Evolutionary conservation across 116 monocot species (phyloP).

Genomic region (Thalassia testudinum): DNA sequence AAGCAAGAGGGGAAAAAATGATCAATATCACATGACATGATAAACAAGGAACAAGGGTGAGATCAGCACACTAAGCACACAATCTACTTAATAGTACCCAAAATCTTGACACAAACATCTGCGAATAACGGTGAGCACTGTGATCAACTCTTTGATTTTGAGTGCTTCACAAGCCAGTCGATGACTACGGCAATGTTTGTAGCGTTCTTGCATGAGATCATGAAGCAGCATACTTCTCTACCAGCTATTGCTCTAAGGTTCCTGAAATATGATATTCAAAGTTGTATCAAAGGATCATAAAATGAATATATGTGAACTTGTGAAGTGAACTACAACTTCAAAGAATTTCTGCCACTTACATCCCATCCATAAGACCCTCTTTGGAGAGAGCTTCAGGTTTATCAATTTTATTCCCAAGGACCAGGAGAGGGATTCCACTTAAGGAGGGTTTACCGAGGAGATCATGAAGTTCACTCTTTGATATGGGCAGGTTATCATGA

Average conservation of each 20-base stretch:
- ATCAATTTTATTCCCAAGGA: slow-evolving; percentile 94
- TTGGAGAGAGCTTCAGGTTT: slow-evolving; percentile 70
- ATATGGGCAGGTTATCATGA: slow-evolving; percentile 65
- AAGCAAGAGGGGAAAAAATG: no score
- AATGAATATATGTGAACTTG: background rate
- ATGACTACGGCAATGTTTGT: slow-evolving; percentile 87
- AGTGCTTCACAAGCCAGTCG: slow-evolving; percentile 97
- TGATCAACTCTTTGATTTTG: slow-evolving; percentile 52
- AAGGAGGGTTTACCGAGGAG: slow-evolving; percentile 67
- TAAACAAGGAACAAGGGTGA: no score
- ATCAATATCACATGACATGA: no score
- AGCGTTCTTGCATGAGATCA: slow-evolving; percentile 96
- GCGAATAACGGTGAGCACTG: no score
- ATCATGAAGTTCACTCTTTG: slow-evolving; percentile 88
- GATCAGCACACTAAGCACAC: no score
- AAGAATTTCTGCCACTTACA: slow-evolving; percentile 31
- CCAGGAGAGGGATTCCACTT: slow-evolving; percentile 77
- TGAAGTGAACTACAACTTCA: no score
- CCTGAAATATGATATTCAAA: slow-evolving; percentile 25
- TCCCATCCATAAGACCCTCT: slow-evolving; percentile 42
- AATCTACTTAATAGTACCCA: no score
- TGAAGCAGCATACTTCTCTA: slow-evolving; percentile 88
- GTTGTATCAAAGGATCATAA: no score
- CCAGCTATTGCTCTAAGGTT: slow-evolving; percentile 46
- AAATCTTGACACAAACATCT: no score